Evolutionary conservation across 805 yeast species (phyloP), one percentile per base, ranked within the genome.

Genomic region (Yamadazyma tumulicola): DNA sequence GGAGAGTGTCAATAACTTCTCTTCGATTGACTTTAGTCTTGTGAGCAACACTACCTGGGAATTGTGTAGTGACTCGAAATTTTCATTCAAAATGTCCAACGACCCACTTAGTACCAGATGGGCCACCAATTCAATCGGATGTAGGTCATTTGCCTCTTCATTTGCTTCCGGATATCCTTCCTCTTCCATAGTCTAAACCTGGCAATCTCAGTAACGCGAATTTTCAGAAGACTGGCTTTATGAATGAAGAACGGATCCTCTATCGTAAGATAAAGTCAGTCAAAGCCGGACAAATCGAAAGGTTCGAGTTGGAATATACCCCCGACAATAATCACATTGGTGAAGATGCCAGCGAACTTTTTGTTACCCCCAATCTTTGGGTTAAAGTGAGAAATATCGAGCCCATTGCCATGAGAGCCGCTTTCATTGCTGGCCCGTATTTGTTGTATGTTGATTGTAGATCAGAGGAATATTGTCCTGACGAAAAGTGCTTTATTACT

Each of bases 341-440:
- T 15, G 35, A 38, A 38, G 10, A 35, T 27, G 5, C 35, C 32
- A 23, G 28, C 6, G 10, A 14, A 17, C 3, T 14, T 6, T 35
- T 26, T 5, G 20, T 35, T 3, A 14, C 16, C 4, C 28, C 28
- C 5, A 54, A 48, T 25, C 42, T 67, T 6, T 79, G 74, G 71
- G 57, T 83, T 15, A 72, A 75, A 35, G 74, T 89, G 24, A 77
- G 75, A 49, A 89, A 89, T 57, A 64, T 61, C 3, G 96, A 88
- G 55, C 74, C 77, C 44, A 61, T 85, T 3, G 72, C 93, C 1
- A 54, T 86, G 45, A 60, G 95, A 19, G 94, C 97, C 0, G 84
- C 95, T 1, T 86, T 81, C 48, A 58, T 93, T 28, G 81, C 89
- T 1, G 98, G 97, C 0, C 98, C 98, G 0, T 91, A 79, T 52